Evolutionary conservation across 2,329 filamentous ascomycete genomes (phyloP), one percentile per base, ranked within the genome.

Genomic region (Pseudogymnoascus sp.): DNA sequence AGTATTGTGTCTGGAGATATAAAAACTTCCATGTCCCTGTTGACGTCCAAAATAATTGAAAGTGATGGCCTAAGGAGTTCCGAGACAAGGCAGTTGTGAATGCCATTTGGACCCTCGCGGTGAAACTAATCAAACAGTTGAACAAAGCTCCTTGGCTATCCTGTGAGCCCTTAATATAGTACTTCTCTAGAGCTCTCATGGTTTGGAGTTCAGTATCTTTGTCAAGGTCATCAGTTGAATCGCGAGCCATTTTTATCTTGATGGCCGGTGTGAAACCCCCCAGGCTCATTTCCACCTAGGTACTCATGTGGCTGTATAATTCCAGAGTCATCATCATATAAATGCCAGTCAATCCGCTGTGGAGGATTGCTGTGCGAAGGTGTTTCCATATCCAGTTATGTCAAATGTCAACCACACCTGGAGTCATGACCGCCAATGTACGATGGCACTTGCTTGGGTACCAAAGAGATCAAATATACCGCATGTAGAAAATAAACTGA

Each of bases 41-140:
- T 43, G 11, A 25, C 20, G 20, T 14, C 2, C 12, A 43, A 3
- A n/a, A 22, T 14, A 4, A 2, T 6, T 7, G 20, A 6, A 25
- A 43, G 14, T 5, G 20, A 50, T n/a, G 41, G 41, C 2, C 41
- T 22, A 4, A 50, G 41, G 2, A 50, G 66, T 43, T 77, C 72
- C 50, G 74, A 71, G 6, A 80, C 73, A 0, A 79, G 66, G 64
- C 77, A 80, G 15, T 71, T 65, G 64, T 80, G 77, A 3, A 37
- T 69, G 7, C 77, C 76, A 66, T 80, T 80, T 9, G 76, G 76
- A 8, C 78, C 76, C 1, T 65, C 43, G 41, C 75, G 58, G 4
- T 72, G 41, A 37, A 79, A 79, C 30, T 68, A 28, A 63, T 76
- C 72, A 28, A 74, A 61, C 15, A 77, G 53, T 15, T 63, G 68